These are phyloP conservation scores for Cladosporium sphaerospermum DNA, from an alignment of 2,329 filamentous ascomycete species.

Conservation along the genomic window DNA sequence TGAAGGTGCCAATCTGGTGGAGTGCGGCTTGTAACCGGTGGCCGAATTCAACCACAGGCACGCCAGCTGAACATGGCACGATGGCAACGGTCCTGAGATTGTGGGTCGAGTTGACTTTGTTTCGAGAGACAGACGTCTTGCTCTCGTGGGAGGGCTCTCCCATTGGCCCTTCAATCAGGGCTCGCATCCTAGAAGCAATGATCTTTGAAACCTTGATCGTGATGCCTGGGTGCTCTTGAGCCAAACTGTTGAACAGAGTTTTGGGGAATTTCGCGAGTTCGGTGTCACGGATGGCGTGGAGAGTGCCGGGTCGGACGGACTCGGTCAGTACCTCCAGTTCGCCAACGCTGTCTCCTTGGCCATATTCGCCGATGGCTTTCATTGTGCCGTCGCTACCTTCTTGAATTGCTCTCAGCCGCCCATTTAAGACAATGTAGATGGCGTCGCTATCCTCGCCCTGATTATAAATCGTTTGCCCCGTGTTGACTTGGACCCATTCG, in stretches of 20 bases:
- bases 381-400: slow-evolving; percentile 76
- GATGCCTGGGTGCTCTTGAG: slow-evolving; percentile 93
- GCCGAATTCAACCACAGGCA: slow-evolving; percentile 94
- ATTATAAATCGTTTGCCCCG: slow-evolving; percentile 90
- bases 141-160: slow-evolving; percentile 43
- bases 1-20: slow-evolving; percentile 79
- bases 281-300: slow-evolving; percentile 94
- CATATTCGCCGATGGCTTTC: slow-evolving; percentile 83
- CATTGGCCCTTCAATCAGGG: slow-evolving; percentile 75
- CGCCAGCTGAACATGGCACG: slow-evolving; percentile 80
- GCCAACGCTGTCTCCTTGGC: slow-evolving; percentile 94
- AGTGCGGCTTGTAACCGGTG: slow-evolving; percentile 80
- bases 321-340: slow-evolving; percentile 97
- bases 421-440: slow-evolving; percentile 96
- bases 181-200: slow-evolving; percentile 89
- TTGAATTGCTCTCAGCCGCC: slow-evolving; percentile 75
- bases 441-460: slow-evolving; percentile 94
- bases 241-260: slow-evolving; percentile 93
- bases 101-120: slow-evolving; percentile 72
- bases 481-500: slow-evolving; percentile 96
- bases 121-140: slow-evolving; percentile 45
- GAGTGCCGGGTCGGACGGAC: slow-evolving; percentile 77
- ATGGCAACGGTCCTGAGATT: slow-evolving; percentile 92
- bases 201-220: slow-evolving; percentile 99
- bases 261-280: slow-evolving; percentile 94